Evolutionary conservation across 208 protist species (phyloP), one percentile per base, ranked within the genome.

Genomic region (Blechomonas ayalai): DNA sequence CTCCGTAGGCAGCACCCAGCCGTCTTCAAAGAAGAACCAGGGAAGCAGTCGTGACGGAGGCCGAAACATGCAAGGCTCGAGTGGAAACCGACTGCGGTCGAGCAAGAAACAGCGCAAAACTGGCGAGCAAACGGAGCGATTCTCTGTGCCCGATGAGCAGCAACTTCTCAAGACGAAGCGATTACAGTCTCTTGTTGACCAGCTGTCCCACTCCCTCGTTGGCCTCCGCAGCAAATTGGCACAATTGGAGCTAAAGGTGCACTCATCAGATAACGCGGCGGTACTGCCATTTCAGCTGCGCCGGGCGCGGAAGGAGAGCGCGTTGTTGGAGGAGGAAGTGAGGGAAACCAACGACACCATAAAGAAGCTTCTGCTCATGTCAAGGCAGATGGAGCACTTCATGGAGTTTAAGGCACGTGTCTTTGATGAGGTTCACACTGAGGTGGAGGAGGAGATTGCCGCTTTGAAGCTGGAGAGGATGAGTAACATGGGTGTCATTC

Each of bases 221-320:
- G 46, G 64, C 5, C 67, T 92, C n/a, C 61, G 62, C 24, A 27
- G 42, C 5, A 68, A 70, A n/a, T 49, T 90, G 10, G 60, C 52
- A 0, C 24, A 54, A 13, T 52, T 85, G 59, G 57, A 89, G 61
- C 37, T 68, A 36, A 61, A 71, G 20, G 47, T 70, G 45, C 3
- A 43, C 32, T 12, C 25, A 15, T 18, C 48, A 55, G 38, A 62
- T 8, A 37, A 43, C 13, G 37, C 49, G 12, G 47, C 74, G 1
- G 54, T 79, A 36, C 55, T 80, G 49, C 72, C 72, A 9, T 82
- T 75, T 40, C 70, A 86, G 52, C 55, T 73, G 0, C 67, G 71
- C 3, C 71, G 73, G 12, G 73, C 78, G 5, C 34, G 70, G 51
- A 47, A 67, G 15, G 73, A 85, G 31, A 59, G 60, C 39, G 63